Evolutionary conservation across 2,329 filamentous ascomycete species (phyloP).

Genomic region (Epichloe typhina): DNA sequence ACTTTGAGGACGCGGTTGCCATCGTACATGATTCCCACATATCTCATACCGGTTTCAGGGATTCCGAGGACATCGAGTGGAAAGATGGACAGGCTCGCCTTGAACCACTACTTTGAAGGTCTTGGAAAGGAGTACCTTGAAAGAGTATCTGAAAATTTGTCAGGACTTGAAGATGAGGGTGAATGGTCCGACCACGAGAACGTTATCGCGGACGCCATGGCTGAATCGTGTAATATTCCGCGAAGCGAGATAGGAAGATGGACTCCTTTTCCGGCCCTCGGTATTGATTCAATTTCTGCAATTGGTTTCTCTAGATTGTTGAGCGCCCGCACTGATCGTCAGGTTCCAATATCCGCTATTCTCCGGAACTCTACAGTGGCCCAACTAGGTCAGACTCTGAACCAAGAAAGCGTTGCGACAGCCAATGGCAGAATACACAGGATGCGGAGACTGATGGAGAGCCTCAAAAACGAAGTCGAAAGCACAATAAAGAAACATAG

Average conservation of each 20-base stretch:
- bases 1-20: conserved; percentile 45
- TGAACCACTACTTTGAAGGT: conserved; percentile 34
- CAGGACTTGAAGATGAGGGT: conserved; percentile 17
- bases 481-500: conserved; percentile 9
- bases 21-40: conserved; percentile 66
- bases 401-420: background rate
- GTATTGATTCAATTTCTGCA: conserved; percentile 72
- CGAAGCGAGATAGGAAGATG: conserved; percentile 39
- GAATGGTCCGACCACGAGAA: conserved; percentile 44
- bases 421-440: background rate
- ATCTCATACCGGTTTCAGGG: conserved; percentile 53
- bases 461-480: conserved; percentile 1
- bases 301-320: conserved; percentile 55
- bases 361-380: conserved; percentile 56
- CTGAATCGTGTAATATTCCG: conserved; percentile 33
- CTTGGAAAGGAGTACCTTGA: conserved; percentile 35
- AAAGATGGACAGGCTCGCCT: conserved; percentile 51
- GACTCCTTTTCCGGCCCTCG: conserved; percentile 64
- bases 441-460: conserved; percentile 14
- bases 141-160: conserved; percentile 12
- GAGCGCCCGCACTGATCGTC: conserved; percentile 26
- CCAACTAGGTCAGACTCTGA: conserved; percentile 34
- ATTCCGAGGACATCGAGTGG: conserved; percentile 64
- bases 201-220: conserved; percentile 40
- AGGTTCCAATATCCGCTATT: conserved; percentile 54